Percentiles rank a stretch among this genome's conserved stretches.
Conservation (phyloP, 306 rosid species). For the Psophocarpus tetragonolobus region DNA sequence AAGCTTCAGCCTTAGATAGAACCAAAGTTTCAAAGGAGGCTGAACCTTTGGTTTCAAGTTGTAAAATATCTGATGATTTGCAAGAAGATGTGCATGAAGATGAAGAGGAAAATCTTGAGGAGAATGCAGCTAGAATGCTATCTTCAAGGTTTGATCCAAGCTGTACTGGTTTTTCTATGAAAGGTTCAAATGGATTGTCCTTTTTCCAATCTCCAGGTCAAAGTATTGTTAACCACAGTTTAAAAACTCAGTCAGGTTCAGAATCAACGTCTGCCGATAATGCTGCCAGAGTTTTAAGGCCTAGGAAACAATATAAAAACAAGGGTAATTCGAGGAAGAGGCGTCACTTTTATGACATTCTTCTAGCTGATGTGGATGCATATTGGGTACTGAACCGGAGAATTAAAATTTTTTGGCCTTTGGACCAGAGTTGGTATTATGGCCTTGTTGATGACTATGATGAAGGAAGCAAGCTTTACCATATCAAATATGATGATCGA, state of each 20-base stretch:
- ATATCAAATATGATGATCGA: conserved; percentile 91
- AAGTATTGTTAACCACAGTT: conserved; percentile 50
- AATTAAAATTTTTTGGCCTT: conserved; percentile 94
- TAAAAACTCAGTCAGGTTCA: conserved; percentile 58
- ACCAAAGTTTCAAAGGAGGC: conserved; percentile 48
- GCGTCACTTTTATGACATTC: conserved; percentile 91
- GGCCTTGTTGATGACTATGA: conserved; percentile 78
- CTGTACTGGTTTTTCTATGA: conserved; percentile 81
- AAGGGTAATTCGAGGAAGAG: conserved; percentile 69
- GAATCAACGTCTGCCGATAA: conserved; percentile 74
- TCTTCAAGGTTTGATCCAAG: conserved; percentile 98
- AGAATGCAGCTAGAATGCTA: conserved; percentile 96
- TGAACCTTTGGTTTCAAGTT: conserved; percentile 43
- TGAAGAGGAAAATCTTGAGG: conserved; percentile 94
- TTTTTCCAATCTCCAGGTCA: conserved; percentile 52
- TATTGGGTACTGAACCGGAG: conserved; percentile 71
- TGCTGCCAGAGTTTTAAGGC: conserved; percentile 75
- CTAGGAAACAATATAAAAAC: conserved; percentile 67
- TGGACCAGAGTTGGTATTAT: conserved; percentile 93
- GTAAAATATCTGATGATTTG: conserved; percentile 48
- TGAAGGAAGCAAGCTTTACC: conserved; percentile 65
- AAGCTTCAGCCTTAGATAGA: conserved; percentile 42
- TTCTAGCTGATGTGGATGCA: conserved; percentile 63
- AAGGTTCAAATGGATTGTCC: conserved; percentile 54
- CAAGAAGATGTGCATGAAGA: conserved; percentile 70